Percentiles rank a stretch among this genome's conserved stretches.
These are phyloP conservation scores for Tricholoma saponaceum DNA, from an alignment of 768 basidiomycete genomes.

Conservation along the genomic window DNA sequence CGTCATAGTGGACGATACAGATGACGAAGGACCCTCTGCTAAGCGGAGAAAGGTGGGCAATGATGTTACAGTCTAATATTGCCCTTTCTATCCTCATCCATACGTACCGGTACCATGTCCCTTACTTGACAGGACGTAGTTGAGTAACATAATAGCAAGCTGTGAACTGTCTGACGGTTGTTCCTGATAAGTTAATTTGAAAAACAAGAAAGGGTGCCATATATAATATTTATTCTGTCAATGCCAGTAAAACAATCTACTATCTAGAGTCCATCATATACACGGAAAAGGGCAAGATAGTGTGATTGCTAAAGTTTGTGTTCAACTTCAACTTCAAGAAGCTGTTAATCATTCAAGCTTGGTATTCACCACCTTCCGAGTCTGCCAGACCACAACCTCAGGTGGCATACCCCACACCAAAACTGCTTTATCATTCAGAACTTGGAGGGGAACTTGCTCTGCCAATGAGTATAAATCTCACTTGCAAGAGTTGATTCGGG, in stretches of 20 bases:
- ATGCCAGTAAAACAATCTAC: too few species aligned
- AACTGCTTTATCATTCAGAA: not conserved
- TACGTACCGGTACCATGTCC: not conserved
- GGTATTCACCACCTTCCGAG: not conserved
- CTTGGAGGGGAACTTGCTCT: not conserved
- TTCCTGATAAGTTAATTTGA: too few species aligned
- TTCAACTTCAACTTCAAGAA: too few species aligned
- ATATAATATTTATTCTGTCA: too few species aligned
- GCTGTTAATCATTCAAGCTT: too few species aligned
- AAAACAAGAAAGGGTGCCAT: too few species aligned
- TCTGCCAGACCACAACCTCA: not conserved
- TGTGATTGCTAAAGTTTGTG: too few species aligned
- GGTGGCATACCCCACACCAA: too few species aligned
- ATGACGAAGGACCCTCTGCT: conserved; percentile 47
- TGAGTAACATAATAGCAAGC: not conserved
- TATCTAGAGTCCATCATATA: too few species aligned
- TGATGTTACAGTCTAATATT: conserved; percentile 3
- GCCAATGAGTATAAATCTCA: not conserved
- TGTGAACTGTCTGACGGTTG: not conserved
- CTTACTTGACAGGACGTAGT: not conserved
- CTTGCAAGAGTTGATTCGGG: not conserved
- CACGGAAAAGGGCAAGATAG: too few species aligned
- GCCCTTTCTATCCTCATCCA: not conserved
- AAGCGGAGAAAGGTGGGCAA: conserved; percentile 54
- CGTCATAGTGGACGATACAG: conserved; percentile 58